phyloP scores from a whole-genome alignment of 768 basidiomycete species.

The Leccinum uliginosum region DNA sequence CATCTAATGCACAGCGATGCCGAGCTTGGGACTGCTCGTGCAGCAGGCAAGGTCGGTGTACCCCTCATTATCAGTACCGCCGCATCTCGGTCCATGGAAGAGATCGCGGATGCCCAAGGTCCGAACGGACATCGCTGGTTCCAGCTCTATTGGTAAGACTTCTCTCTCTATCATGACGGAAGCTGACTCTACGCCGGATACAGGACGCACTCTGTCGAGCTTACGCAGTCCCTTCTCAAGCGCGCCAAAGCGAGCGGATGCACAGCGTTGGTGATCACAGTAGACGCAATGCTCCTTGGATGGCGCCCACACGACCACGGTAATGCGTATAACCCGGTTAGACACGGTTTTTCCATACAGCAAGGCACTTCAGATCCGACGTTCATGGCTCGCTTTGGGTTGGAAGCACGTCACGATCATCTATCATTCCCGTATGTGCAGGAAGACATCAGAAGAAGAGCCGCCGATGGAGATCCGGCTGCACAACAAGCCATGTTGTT shows the following conservation, averaged over 20 bases:
- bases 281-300: conserved; percentile 41
- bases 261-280: conserved; percentile 41
- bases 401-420: conserved; percentile 26
- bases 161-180: background rate
- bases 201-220: conserved; percentile 37
- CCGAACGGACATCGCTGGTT: conserved; percentile 41
- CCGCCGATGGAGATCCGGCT: conserved; percentile 29
- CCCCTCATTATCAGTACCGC: conserved; percentile 30
- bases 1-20: conserved; percentile 42
- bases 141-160: conserved; percentile 42
- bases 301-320: conserved; percentile 44
- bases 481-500: conserved; percentile 28
- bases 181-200: background rate
- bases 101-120: conserved; percentile 45
- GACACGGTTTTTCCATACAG: conserved; percentile 36
- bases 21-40: conserved; percentile 43
- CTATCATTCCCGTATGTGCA: conserved; percentile 35
- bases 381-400: conserved; percentile 38
- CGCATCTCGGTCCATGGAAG: conserved; percentile 46
- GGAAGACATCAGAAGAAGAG: conserved; percentile 20
- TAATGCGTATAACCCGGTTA: conserved; percentile 34
- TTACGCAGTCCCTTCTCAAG: conserved; percentile 38
- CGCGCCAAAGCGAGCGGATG: conserved; percentile 42
- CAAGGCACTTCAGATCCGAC: conserved; percentile 43
- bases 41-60: conserved; percentile 43